These are phyloP conservation scores for Baudoinia panamericana DNA, from an alignment of 495 filamentous ascomycete species.

Conservation along the genomic window DNA sequence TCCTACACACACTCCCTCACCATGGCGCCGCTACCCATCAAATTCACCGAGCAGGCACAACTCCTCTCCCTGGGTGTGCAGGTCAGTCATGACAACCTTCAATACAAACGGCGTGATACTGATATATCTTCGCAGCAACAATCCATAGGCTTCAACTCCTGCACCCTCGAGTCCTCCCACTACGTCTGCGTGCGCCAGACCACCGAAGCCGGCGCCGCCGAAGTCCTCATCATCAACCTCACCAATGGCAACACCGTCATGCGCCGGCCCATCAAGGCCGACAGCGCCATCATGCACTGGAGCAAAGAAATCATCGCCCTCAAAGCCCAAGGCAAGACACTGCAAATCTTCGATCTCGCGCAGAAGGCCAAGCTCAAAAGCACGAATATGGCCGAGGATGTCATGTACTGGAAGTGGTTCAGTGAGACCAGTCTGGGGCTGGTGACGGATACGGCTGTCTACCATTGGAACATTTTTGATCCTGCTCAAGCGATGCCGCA, in stretches of 20 bases:
- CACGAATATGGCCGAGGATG: conserved; percentile 87
- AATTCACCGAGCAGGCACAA: conserved; percentile 85
- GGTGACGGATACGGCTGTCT: conserved; percentile 79
- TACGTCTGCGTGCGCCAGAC: conserved; percentile 94
- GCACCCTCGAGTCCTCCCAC: conserved; percentile 92
- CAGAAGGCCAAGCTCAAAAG: conserved; percentile 90
- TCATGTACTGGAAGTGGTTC: conserved; percentile 98
- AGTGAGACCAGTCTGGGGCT: conserved; percentile 74
- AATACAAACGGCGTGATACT: no score
- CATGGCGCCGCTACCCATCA: conserved; percentile 71
- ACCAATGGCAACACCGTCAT: conserved; percentile 90
- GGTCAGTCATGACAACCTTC: no score
- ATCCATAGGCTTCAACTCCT: conserved; percentile 93
- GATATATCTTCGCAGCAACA: no score
- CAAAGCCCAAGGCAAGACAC: conserved; percentile 77
- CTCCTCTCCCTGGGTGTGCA: conserved; percentile 69
- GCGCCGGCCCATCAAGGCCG: conserved; percentile 90
- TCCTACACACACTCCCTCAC: conserved; percentile 26
- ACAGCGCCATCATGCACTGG: conserved; percentile 99
- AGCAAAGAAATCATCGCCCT: conserved; percentile 87
- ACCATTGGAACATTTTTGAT: conserved; percentile 95
- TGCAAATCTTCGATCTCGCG: conserved; percentile 93
- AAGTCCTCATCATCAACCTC: conserved; percentile 94
- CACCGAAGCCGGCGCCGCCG: conserved; percentile 60
- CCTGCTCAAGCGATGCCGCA: conserved; percentile 59